Percentiles rank a stretch among this genome's conserved stretches.
phyloP scores from a whole-genome alignment of 2,329 filamentous ascomycete genomes.

The Plectosphaerella cucumerina region DNA sequence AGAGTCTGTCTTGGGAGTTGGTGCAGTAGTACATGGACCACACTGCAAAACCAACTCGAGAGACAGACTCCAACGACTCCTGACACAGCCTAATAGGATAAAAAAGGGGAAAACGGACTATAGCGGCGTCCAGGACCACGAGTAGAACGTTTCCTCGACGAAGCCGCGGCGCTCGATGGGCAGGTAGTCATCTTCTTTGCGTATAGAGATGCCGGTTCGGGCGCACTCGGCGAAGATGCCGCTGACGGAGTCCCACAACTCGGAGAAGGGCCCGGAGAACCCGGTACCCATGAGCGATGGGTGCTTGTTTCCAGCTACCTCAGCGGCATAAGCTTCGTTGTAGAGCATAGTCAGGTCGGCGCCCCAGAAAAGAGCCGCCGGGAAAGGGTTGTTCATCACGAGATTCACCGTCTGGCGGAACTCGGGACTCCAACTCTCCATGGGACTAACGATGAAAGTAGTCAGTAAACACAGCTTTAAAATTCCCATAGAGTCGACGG shows the following conservation, averaged over 20 bases:
- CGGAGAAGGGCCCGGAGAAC: slow-evolving; percentile 52
- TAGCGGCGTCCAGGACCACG: slow-evolving; percentile 32
- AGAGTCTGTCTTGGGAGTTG: too few relatives aligned
- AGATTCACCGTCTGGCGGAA: slow-evolving; percentile 37
- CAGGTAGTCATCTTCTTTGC: slow-evolving; percentile 27
- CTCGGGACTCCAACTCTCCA: slow-evolving; percentile 37
- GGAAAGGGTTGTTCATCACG: slow-evolving; percentile 31
- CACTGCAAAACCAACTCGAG: too few relatives aligned
- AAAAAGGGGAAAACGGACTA: too few relatives aligned
- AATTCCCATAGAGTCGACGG: too few relatives aligned
- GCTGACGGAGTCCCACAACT: slow-evolving; percentile 32
- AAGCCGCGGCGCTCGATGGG: slow-evolving; percentile 27
- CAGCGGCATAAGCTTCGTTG: slow-evolving; percentile 53
- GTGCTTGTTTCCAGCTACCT: slow-evolving; percentile 60
- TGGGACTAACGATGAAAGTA: too few relatives aligned
- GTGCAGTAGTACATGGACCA: too few relatives aligned
- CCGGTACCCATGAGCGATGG: slow-evolving; percentile 55
- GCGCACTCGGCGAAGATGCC: slow-evolving; percentile 29
- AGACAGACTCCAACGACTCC: too few relatives aligned
- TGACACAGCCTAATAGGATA: too few relatives aligned
- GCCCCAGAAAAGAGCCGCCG: slow-evolving; percentile 58
- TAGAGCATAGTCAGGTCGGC: slow-evolving; percentile 58
- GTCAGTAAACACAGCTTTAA: too few relatives aligned
- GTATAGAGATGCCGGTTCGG: slow-evolving; percentile 25
- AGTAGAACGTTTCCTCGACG: slow-evolving; percentile 33